Base-by-base conservation (phyloP, 169 alveolate species). In the Miamiensis avidus region DNA sequence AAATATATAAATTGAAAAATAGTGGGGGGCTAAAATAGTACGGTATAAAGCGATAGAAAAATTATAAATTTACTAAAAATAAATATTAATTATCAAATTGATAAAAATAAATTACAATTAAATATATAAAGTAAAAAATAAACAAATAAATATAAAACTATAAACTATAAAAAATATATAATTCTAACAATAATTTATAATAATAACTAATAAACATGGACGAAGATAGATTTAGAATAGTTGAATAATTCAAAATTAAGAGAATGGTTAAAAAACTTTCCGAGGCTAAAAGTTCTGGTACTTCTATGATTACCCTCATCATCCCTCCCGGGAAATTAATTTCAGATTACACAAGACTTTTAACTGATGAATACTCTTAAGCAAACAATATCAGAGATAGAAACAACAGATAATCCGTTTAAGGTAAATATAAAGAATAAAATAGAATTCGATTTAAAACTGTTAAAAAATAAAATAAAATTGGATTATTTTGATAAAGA, bases 351-450 rank as follows among this genome's bases (percentile, higher is more conserved):
- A 94, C 96, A 78, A 97, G 98, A 89, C 95, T 98, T 98, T 96
- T 99, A 30, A 98, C 98, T 4, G 99, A 97, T 29, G 99, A 98
- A 90, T 93, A 92, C 74, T 99, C 99, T 31, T 98, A 99, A 29
- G 99, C 99, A 15, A 95, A 99, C 29, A 98, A 98, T 91, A 99
- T 99, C 82, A 99, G 99, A 91, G 97, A 99, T 74, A 95, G 99
- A 34, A 99, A 96, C 33, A 99, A 98, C 90, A 94, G 99, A n/a
- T 95, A 98, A 82, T 97, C 99, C 74, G 99, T 99, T 26, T 90
- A 97, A 87, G 97, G 99, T 32, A 32, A 79, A 79, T n/a, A 75
- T 26, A 26, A 75, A 15, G 30, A 11, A 31, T n/a, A 31, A 28
- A 32, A 31, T 29, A 74, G 65, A 26, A 29, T 6, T 83, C 34